Conservation (phyloP, 345 rosid species). For the Cardamine occulta region DNA sequence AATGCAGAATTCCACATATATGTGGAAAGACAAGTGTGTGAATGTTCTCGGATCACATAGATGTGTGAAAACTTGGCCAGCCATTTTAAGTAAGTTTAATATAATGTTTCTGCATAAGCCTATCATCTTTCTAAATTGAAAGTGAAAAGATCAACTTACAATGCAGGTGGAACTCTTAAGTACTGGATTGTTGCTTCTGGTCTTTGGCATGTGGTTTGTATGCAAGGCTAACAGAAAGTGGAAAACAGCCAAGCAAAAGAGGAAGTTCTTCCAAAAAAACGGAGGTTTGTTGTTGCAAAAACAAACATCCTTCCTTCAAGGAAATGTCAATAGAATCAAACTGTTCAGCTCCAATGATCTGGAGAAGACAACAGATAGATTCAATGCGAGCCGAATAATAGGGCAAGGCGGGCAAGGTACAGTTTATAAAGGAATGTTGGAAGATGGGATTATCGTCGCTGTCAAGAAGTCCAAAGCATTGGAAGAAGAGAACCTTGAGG, state of each 20-base stretch:
- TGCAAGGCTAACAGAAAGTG: constrained; percentile 9
- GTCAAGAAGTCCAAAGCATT: background rate
- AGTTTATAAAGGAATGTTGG: constrained; percentile 45
- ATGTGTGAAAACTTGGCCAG: constrained; percentile 32
- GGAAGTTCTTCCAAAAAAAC: constrained; percentile 38
- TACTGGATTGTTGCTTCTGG: constrained; percentile 23
- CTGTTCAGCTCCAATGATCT: constrained; percentile 33
- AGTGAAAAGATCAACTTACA: constrained; percentile 8
- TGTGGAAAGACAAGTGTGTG: constrained; percentile 25
- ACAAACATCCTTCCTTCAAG: constrained; percentile 33
- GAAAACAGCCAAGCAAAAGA: constrained; percentile 24
- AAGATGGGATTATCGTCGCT: background rate
- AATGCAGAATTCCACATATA: constrained; percentile 1
- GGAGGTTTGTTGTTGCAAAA: constrained; percentile 48
- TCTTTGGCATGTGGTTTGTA: constrained; percentile 2
- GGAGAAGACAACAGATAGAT: constrained; percentile 32
- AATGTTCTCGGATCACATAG: constrained; percentile 9
- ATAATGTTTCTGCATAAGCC: background rate
- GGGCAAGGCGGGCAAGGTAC: constrained; percentile 42
- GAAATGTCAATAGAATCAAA: constrained; percentile 30
- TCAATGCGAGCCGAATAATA: constrained; percentile 15
- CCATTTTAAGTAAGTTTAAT: constrained; percentile 22
- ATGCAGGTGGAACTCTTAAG: constrained; percentile 29
- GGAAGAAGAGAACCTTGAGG: constrained; percentile 37
- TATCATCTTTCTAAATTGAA: background rate